These are phyloP conservation scores for Rhododendron simsii DNA, from an alignment of 148 eudicot genomes.

Conservation along the genomic window DNA sequence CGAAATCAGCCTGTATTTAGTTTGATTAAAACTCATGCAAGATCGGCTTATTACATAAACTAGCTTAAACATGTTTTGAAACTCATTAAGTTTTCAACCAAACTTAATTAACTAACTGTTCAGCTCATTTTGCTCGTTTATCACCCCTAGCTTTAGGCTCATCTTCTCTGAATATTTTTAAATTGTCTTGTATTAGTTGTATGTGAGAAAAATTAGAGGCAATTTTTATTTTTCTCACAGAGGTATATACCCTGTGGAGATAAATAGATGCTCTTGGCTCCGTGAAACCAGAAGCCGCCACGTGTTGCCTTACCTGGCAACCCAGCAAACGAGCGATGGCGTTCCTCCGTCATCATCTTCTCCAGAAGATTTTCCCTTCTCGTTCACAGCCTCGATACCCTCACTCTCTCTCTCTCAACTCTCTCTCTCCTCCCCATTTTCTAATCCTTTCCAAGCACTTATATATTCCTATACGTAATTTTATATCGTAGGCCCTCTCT, in stretches of 20 bases:
- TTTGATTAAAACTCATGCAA: too few relatives aligned
- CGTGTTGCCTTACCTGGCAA: conserved; percentile 44
- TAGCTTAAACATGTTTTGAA: too few relatives aligned
- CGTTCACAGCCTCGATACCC: background rate
- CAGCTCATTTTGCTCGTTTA: too few relatives aligned
- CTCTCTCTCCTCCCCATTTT: background rate
- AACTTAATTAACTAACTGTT: too few relatives aligned
- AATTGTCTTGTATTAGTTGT: too few relatives aligned
- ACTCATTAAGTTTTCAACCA: too few relatives aligned
- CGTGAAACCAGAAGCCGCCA: conserved; percentile 18
- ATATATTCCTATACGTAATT: background rate
- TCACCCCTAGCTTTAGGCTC: too few relatives aligned
- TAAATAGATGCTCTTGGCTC: conserved; percentile 13
- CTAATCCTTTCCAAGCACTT: background rate
- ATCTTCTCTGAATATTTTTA: too few relatives aligned
- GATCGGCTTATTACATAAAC: too few relatives aligned
- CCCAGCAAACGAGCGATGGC: conserved; percentile 16
- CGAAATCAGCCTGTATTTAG: too few relatives aligned
- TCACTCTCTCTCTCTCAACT: background rate
- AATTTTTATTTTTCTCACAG: too few relatives aligned
- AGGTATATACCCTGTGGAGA: conserved; percentile 10
- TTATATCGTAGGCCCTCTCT: background rate
- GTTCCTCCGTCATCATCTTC: conserved; percentile 14
- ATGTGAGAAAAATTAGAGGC: too few relatives aligned
- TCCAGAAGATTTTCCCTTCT: background rate